Conservation (phyloP, 805 yeast genomes). For the Kodamaea leandrae region DNA sequence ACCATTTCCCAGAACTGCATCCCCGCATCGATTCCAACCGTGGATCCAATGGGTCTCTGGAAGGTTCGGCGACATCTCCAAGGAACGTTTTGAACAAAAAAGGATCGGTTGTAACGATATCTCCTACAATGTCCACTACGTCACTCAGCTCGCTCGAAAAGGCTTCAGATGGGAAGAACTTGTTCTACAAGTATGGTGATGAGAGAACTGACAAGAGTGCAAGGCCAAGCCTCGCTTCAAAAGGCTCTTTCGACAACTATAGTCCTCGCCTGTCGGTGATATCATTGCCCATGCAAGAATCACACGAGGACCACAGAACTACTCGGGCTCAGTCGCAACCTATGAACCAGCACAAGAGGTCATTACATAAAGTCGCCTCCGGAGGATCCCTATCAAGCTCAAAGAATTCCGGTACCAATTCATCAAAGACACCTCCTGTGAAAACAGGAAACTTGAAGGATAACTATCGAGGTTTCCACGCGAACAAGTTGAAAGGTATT, state of each 20-base stretch:
- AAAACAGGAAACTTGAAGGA: conserved; percentile 15
- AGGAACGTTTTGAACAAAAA: not conserved
- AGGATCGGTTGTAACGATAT: conserved; percentile 4
- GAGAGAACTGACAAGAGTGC: conserved; percentile 2
- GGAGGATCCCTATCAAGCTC: not conserved
- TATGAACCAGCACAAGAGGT: not conserved
- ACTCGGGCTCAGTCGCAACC: not conserved
- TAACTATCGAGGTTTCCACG: conserved; percentile 43
- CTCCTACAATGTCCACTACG: conserved; percentile 11
- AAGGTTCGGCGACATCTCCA: not conserved
- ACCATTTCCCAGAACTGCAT: not conserved
- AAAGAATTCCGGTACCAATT: not conserved
- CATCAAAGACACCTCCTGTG: not conserved
- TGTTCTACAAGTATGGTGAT: conserved; percentile 13
- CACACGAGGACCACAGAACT: not conserved
- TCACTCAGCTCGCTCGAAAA: conserved; percentile 5
- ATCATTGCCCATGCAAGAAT: conserved; percentile 8
- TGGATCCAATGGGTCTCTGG: conserved; percentile 6
- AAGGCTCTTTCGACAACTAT: conserved; percentile 11
- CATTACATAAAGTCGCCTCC: not conserved
- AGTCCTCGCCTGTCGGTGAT: conserved; percentile 14
- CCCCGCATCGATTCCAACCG: not conserved
- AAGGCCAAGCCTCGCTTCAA: not conserved
- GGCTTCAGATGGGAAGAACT: conserved; percentile 6
- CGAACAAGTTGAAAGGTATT: conserved; percentile 25